phyloP scores from a whole-genome alignment of 2,329 filamentous ascomycete genomes.

The Trichocomaceae sp. region DNA sequence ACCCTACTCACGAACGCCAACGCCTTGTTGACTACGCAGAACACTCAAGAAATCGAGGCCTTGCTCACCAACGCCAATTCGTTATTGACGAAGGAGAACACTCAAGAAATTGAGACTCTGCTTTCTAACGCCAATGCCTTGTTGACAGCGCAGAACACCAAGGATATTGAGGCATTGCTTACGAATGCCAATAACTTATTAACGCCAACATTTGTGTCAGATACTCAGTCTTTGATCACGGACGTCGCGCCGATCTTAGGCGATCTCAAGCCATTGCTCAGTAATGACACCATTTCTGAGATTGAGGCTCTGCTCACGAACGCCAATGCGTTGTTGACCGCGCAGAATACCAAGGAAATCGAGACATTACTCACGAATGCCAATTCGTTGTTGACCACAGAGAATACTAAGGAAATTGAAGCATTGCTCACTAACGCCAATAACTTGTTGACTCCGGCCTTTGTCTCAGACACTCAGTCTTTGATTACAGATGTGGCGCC shows the following conservation, averaged over 20 bases:
- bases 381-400: conserved; percentile 21
- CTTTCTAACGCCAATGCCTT: conserved; percentile 20
- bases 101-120: conserved; percentile 12
- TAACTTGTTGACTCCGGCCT: conserved; percentile 22
- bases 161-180: conserved; percentile 24
- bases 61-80: conserved; percentile 14
- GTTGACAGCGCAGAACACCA: conserved; percentile 20
- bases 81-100: conserved; percentile 6
- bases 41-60: conserved; percentile 22
- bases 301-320: conserved; percentile 16
- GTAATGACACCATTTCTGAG: conserved; percentile 19
- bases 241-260: neutral
- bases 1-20: conserved; percentile 24
- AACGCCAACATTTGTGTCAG: conserved; percentile 22
- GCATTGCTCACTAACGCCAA: conserved; percentile 22
- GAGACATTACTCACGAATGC: conserved; percentile 25
- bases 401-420: conserved; percentile 22
- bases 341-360: conserved; percentile 21
- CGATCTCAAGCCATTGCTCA: conserved; percentile 7
- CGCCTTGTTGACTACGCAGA: conserved; percentile 25
- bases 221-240: conserved; percentile 16
- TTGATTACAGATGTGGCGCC: conserved; percentile 11
- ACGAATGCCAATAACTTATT: conserved; percentile 25
- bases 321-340: conserved; percentile 21
- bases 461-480: conserved; percentile 21